phyloP scores from a whole-genome alignment of 331 rosid species.

The Cydonia oblonga region DNA sequence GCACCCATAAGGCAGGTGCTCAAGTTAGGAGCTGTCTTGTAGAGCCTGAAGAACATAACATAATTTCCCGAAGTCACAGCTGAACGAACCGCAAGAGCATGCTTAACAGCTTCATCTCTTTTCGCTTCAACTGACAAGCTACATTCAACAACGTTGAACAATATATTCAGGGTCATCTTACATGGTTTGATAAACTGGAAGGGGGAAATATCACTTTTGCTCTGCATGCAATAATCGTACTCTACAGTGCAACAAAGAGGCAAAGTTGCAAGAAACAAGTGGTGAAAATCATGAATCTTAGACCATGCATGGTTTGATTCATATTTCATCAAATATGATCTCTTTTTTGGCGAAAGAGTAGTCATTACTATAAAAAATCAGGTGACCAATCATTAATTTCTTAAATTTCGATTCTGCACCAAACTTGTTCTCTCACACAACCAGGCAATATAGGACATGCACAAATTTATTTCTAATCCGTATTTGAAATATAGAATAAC shows the following conservation, averaged over 20 bases:
- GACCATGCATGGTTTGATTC: background rate
- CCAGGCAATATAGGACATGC: background rate
- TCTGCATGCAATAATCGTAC: background rate
- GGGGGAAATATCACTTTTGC: background rate
- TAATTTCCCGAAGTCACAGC: conserved; percentile 89
- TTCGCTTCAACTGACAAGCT: conserved; percentile 68
- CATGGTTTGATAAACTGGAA: background rate
- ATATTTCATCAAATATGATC: background rate
- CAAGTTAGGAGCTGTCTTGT: conserved; percentile 79
- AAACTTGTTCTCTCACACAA: background rate
- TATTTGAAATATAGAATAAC: background rate
- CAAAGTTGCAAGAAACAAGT: background rate
- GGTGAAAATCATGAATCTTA: background rate
- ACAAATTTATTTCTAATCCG: background rate
- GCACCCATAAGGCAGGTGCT: conserved; percentile 88
- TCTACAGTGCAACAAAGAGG: background rate
- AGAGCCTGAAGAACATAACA: conserved; percentile 72
- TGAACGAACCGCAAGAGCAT: conserved; percentile 90
- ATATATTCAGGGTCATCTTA: background rate
- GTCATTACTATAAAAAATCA: background rate
- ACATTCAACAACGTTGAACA: conserved; percentile 15
- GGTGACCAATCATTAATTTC: background rate
- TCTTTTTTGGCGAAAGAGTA: background rate
- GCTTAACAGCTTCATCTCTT: conserved; percentile 71
- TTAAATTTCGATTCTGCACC: background rate